These are phyloP conservation scores for Lycium barbarum DNA, from an alignment of 257 asterid species.

Conservation along the genomic window DNA sequence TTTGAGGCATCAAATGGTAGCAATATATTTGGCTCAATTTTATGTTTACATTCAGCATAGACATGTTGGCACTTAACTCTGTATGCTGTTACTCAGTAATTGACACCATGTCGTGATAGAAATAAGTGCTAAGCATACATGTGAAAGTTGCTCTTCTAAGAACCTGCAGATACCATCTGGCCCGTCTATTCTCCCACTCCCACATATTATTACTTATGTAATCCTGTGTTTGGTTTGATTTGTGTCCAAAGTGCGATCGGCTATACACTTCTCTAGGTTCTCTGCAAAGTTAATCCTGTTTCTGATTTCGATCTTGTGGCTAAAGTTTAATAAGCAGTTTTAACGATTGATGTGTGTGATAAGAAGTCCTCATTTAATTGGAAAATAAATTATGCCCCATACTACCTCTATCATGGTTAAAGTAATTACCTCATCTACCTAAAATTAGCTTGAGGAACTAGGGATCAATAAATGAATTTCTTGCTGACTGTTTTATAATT, in stretches of 20 bases:
- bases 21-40: not conserved
- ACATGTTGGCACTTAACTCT: slow-evolving; percentile 20
- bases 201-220: not conserved
- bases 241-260: slow-evolving; percentile 16
- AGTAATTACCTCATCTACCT: slow-evolving; percentile 13
- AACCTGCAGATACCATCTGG: slow-evolving; percentile 2
- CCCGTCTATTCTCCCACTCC: not conserved
- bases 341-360: not conserved
- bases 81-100: not conserved
- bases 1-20: not conserved
- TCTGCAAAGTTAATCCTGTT: slow-evolving; percentile 13
- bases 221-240: slow-evolving; percentile 4
- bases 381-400: slow-evolving; percentile 19
- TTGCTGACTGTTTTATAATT: not conserved
- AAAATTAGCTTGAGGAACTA: not conserved
- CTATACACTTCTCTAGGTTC: slow-evolving; percentile 5
- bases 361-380: not conserved
- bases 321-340: not conserved
- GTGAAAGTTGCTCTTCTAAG: slow-evolving; percentile 16
- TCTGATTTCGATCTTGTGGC: slow-evolving; percentile 4
- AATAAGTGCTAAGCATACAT: not conserved
- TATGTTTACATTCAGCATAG: slow-evolving; percentile 19
- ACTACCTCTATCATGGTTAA: slow-evolving; percentile 10
- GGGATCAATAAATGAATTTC: not conserved
- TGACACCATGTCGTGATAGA: not conserved